Conservation (phyloP, 495 filamentous ascomycete species). For the Ascodesmis nigricans region DNA sequence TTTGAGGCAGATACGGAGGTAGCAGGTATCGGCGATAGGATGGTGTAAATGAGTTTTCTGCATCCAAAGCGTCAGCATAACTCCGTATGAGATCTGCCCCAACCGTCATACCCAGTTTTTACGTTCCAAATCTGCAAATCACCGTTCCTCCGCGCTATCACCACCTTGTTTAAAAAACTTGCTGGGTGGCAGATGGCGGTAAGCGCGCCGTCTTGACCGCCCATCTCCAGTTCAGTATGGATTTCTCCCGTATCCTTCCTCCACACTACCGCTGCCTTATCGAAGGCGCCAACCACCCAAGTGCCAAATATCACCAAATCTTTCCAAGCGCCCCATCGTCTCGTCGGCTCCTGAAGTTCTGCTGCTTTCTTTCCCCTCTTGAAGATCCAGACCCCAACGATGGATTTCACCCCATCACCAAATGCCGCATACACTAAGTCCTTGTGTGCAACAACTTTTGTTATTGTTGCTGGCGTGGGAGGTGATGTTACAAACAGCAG, state of each 20-base stretch:
- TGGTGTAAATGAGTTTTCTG: constrained; percentile 57
- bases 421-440: constrained; percentile 72
- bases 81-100: background rate
- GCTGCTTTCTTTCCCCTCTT: constrained; percentile 74
- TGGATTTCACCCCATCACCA: constrained; percentile 26
- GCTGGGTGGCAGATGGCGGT: constrained; percentile 16
- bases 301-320: constrained; percentile 67
- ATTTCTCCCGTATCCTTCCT: constrained; percentile 65
- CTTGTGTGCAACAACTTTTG: constrained; percentile 71
- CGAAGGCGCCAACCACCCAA: constrained; percentile 69
- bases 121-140: constrained; percentile 93
- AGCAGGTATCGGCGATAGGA: constrained; percentile 35
- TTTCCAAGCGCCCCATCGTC: constrained; percentile 21
- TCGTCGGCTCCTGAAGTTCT: constrained; percentile 39
- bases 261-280: constrained; percentile 65
- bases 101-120: constrained; percentile 37
- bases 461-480: constrained; percentile 65
- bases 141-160: constrained; percentile 69
- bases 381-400: constrained; percentile 72
- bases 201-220: constrained; percentile 7
- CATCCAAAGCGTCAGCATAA: constrained; percentile 1
- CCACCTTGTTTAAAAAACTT: constrained; percentile 87
- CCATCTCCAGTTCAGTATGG: constrained; percentile 37
- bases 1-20: constrained; percentile 35
- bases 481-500: constrained; percentile 81